Evolutionary conservation across 1,139 yeast genomes (phyloP).

Genomic region (Lodderomyces orthopsilosis): DNA sequence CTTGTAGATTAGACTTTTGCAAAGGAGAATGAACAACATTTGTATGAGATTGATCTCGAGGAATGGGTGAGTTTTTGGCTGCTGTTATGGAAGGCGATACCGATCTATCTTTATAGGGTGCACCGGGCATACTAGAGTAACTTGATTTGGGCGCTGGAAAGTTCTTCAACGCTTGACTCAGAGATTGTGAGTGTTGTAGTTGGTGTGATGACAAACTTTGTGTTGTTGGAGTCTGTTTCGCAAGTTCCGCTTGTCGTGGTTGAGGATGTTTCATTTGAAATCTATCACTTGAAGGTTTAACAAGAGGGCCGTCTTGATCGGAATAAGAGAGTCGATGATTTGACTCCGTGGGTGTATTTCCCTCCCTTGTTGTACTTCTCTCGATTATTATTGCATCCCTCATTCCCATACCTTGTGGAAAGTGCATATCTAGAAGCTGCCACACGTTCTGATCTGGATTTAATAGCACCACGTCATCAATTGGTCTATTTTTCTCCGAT

Average conservation of each 20-base stretch:
- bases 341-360: background rate
- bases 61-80: slow-evolving; percentile 9
- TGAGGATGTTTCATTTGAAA: slow-evolving; percentile 9
- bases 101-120: slow-evolving; percentile 27
- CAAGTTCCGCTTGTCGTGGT: slow-evolving; percentile 12
- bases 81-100: slow-evolving; percentile 24
- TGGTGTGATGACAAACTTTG: background rate
- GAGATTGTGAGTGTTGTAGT: slow-evolving; percentile 17
- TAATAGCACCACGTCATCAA: slow-evolving; percentile 26
- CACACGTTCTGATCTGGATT: slow-evolving; percentile 69
- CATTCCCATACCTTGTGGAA: slow-evolving; percentile 68
- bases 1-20: slow-evolving; percentile 19
- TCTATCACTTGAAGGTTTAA: background rate
- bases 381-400: slow-evolving; percentile 65
- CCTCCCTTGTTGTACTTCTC: background rate
- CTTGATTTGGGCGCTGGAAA: background rate
- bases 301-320: background rate
- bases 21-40: slow-evolving; percentile 34
- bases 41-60: slow-evolving; percentile 35
- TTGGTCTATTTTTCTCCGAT: slow-evolving; percentile 1
- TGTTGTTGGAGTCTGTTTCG: slow-evolving; percentile 1
- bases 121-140: background rate
- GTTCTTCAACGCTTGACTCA: background rate
- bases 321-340: background rate
- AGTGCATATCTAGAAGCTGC: slow-evolving; percentile 56